Evolutionary conservation across 1,284 basidiomycete genomes (phyloP).

Genomic region (Stygiomarasmius scandens): DNA sequence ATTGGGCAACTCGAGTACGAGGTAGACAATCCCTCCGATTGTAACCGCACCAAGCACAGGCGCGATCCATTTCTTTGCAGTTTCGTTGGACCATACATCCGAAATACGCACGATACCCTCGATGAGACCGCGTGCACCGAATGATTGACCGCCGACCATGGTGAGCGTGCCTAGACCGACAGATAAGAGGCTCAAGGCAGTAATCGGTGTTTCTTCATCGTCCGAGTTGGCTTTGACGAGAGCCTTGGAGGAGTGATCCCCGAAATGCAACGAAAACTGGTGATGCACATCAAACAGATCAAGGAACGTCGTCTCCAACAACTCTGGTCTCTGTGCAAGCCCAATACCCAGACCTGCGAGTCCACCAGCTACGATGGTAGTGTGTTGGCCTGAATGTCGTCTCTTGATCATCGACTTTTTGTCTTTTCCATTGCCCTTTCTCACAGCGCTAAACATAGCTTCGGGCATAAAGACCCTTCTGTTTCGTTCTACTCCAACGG

Average conservation of each 20-base stretch:
- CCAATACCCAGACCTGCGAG: conserved; percentile 76
- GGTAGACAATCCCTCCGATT: conserved; percentile 79
- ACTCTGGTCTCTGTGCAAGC: conserved; percentile 67
- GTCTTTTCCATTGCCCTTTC: conserved; percentile 44
- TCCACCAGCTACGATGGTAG: conserved; percentile 71
- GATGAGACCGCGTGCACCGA: conserved; percentile 79
- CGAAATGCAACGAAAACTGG: conserved; percentile 70
- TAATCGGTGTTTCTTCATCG: conserved; percentile 57
- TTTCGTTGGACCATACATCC: conserved; percentile 84
- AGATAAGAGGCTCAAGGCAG: conserved; percentile 73
- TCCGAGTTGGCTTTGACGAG: conserved; percentile 7
- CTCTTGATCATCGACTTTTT: conserved; percentile 36
- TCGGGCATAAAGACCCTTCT: conserved; percentile 91
- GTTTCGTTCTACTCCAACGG: conserved; percentile 78
- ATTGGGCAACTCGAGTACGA: conserved; percentile 87
- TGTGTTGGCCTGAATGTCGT: conserved; percentile 44
- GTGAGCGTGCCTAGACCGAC: conserved; percentile 87
- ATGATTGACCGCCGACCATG: conserved; percentile 79
- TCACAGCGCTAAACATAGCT: conserved; percentile 85
- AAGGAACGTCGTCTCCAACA: conserved; percentile 73
- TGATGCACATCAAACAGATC: conserved; percentile 92
- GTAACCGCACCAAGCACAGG: conserved; percentile 81
- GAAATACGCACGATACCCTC: conserved; percentile 76
- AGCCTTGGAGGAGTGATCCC: no score
- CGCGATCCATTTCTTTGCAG: conserved; percentile 84